Evolutionary conservation across 164 flowering plant species (phyloP), one percentile per base, ranked within the genome.

Genomic region (Tetracentron sinense): DNA sequence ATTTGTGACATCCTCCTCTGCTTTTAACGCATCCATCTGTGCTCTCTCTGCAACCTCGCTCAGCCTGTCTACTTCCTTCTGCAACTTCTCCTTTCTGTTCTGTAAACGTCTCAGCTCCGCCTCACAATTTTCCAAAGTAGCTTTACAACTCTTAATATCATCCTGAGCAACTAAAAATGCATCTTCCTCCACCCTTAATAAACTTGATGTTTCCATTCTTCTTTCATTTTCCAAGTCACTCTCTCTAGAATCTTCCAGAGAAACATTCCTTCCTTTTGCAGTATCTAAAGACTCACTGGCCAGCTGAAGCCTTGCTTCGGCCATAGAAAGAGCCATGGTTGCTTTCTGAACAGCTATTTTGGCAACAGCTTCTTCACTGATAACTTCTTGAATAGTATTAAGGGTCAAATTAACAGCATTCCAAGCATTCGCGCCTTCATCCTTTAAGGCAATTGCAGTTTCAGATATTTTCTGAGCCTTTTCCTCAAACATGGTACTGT

Each of bases 1-100:
- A 60, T 88, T 85, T 42, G 96, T 80, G 33, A 95, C 97, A 63
- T 88, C 97, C 69, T 95, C 97, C 69, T 95, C 99, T 5, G 97
- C 99, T 79, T 78, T 90, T 65, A 82, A 61, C 14, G 92, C 85
- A 74, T 76, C 69, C 71, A 78, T 65, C 67, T 84, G 83, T 51
- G 85, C 85, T 72, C 72, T 79, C 77, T 88, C 95, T 16, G 97
- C 97, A 54, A 76, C 71, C 65, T 75, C 87, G 69, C 80, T 87
- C 69, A 95, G 78, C 60, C 82, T 77, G 61, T 79, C 87, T 58
- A 85, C 84, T 81, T 90, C 90, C 61, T 73, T 80, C 74, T 95
- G 96, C 62, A 92, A 66, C 61, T 86, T 94, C 49, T 79, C 90
- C 76, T 88, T 95, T 65, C 68, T 83, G 59, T 52, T 67, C 64